Evolutionary conservation across 176 grass and related monocot species (phyloP).

Genomic region (Lolium multiflorum): DNA sequence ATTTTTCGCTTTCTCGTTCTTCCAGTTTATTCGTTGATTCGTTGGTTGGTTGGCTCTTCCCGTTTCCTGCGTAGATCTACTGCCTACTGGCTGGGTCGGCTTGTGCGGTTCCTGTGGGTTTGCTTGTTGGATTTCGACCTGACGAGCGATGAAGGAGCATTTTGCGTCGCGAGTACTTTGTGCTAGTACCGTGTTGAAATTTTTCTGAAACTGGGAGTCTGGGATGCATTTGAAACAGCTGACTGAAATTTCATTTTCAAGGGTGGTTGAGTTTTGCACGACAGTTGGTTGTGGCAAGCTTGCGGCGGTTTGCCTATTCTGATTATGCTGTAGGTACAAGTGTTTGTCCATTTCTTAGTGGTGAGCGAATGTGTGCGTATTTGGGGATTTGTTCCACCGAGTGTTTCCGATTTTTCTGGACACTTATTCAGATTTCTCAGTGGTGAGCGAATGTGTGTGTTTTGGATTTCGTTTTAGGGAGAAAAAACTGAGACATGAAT

Average conservation of each 20-base stretch:
- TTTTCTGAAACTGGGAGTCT: neutral
- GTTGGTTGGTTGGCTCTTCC: slow-evolving; percentile 15
- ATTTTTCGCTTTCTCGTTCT: slow-evolving; percentile 29
- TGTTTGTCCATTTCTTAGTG: neutral
- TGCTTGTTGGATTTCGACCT: neutral
- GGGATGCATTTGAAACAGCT: neutral
- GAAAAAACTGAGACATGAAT: no score
- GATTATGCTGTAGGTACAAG: neutral
- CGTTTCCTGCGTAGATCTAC: slow-evolving; percentile 45
- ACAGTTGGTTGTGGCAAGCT: neutral
- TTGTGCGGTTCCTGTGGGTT: neutral
- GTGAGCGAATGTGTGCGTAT: neutral
- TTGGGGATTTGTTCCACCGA: slow-evolving; percentile 22
- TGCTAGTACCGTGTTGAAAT: neutral
- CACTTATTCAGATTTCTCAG: neutral
- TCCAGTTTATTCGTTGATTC: neutral
- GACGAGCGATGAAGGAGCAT: neutral
- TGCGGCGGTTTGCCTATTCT: neutral
- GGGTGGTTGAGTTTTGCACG: slow-evolving; percentile 14
- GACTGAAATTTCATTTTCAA: slow-evolving; percentile 5
- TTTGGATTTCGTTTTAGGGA: no score
- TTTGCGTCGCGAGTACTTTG: neutral
- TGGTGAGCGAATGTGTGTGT: no score
- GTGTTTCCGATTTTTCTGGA: neutral
- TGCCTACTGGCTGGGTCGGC: neutral